phyloP scores from a whole-genome alignment of 805 yeast genomes.

The Candida ascalaphidarum region DNA sequence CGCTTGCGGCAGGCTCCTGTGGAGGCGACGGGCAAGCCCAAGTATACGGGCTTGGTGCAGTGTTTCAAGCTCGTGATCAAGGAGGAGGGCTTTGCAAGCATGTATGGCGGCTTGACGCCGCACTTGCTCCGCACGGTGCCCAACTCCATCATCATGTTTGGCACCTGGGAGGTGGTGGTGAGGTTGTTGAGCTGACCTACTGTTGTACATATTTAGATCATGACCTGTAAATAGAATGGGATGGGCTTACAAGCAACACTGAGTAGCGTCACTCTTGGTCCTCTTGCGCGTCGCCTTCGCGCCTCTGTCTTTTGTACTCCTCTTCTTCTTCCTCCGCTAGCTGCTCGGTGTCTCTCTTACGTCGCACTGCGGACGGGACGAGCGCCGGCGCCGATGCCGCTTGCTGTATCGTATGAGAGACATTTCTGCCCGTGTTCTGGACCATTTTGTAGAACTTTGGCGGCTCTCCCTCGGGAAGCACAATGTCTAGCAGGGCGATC shows the following conservation, averaged over 20 bases:
- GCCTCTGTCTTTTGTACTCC: too few species aligned
- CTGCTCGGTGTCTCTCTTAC: too few species aligned
- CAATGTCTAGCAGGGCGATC: constrained; percentile 16
- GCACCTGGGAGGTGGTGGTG: constrained; percentile 85
- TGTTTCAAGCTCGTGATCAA: constrained; percentile 78
- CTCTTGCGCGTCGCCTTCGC: too few species aligned
- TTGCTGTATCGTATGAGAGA: too few species aligned
- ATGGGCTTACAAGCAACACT: too few species aligned
- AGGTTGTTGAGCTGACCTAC: constrained; percentile 19
- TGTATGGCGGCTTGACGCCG: constrained; percentile 98
- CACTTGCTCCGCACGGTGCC: constrained; percentile 96
- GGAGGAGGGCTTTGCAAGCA: constrained; percentile 87
- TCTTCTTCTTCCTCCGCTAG: too few species aligned
- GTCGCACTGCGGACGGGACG: too few species aligned
- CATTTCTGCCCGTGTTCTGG: constrained; percentile 24
- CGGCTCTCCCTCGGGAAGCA: constrained; percentile 32
- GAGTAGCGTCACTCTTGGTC: too few species aligned
- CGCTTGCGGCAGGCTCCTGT: constrained; percentile 90
- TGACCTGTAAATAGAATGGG: too few species aligned
- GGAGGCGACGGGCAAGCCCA: constrained; percentile 64
- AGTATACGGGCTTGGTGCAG: constrained; percentile 84
- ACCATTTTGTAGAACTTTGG: constrained; percentile 40
- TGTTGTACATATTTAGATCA: too few species aligned
- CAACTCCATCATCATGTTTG: constrained; percentile 96
- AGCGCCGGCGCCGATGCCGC: too few species aligned